These are phyloP conservation scores for Magnaporthiopsis incrustans DNA, from an alignment of 2,329 filamentous ascomycete species.

Conservation along the genomic window DNA sequence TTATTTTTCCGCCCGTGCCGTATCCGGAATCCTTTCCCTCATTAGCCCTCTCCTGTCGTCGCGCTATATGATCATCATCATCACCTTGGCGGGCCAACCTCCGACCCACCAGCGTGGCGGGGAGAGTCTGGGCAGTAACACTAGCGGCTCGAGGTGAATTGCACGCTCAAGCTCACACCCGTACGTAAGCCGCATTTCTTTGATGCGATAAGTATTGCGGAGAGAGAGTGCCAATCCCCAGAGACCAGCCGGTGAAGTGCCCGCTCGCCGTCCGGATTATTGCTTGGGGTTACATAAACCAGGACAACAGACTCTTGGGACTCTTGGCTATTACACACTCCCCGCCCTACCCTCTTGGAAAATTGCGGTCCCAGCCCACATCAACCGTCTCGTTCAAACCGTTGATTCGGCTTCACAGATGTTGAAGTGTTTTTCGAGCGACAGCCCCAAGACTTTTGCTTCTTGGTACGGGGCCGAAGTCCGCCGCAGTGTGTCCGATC, in stretches of 20 bases:
- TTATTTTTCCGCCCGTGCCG: not conserved
- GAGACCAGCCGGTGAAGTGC: not conserved
- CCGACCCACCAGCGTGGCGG: not conserved
- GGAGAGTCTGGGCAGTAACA: not conserved
- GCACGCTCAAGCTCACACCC: not conserved
- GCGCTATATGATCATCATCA: not conserved
- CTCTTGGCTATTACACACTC: not conserved
- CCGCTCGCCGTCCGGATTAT: not conserved
- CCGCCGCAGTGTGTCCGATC: not conserved
- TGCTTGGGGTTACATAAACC: not conserved
- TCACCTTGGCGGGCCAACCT: not conserved
- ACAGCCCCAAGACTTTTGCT: not conserved
- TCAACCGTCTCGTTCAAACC: not conserved
- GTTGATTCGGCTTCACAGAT: not conserved
- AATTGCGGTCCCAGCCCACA: not conserved
- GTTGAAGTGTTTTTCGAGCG: not conserved
- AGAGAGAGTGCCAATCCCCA: not conserved
- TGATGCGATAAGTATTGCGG: not conserved
- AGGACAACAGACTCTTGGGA: not conserved
- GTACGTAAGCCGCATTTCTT: not conserved
- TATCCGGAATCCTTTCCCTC: not conserved
- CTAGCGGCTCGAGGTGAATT: not conserved
- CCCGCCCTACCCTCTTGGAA: not conserved
- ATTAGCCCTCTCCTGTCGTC: not conserved
- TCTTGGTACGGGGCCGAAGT: not conserved